These are phyloP conservation scores for Thermochaetoides thermophila DNA, from an alignment of 495 filamentous ascomycete species.

Conservation along the genomic window DNA sequence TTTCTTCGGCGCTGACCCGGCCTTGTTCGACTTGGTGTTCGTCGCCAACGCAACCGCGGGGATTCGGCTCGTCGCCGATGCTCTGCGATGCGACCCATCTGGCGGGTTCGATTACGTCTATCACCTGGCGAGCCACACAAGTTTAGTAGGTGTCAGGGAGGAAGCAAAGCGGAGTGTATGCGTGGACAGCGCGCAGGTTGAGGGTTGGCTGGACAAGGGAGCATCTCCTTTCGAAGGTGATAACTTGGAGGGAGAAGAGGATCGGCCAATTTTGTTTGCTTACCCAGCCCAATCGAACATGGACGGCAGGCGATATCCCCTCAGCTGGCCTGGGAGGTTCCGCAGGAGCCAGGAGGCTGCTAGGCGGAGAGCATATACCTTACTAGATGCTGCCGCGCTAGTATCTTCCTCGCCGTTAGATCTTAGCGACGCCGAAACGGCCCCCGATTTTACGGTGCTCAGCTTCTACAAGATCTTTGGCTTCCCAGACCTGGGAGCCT, in stretches of 20 bases:
- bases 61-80: slow-evolving; percentile 73
- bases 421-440: slow-evolving; percentile 40
- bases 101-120: slow-evolving; percentile 70
- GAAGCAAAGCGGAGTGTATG: slow-evolving; percentile 48
- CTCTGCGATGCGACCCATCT: slow-evolving; percentile 45
- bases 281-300: slow-evolving; percentile 91
- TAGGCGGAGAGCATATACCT: slow-evolving; percentile 38
- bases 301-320: slow-evolving; percentile 66
- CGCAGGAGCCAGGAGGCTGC: too few species aligned
- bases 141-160: slow-evolving; percentile 71
- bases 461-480: slow-evolving; percentile 98
- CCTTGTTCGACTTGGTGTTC: slow-evolving; percentile 77
- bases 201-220: slow-evolving; percentile 46
- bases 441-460: slow-evolving; percentile 77
- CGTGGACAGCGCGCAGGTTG: slow-evolving; percentile 53
- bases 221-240: slow-evolving; percentile 9
- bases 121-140: slow-evolving; percentile 77
- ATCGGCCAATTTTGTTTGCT: slow-evolving; percentile 45
- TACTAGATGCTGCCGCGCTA: slow-evolving; percentile 84
- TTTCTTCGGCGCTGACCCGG: slow-evolving; percentile 75
- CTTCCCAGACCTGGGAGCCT: slow-evolving; percentile 78
- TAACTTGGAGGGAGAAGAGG: slow-evolving; percentile 2
- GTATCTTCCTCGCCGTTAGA: slow-evolving; percentile 66
- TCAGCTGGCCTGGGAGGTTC: slow-evolving; percentile 48
- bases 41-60: slow-evolving; percentile 86